Base-by-base conservation (phyloP, 768 basidiomycete genomes). In the Plicaturopsis crispa region DNA sequence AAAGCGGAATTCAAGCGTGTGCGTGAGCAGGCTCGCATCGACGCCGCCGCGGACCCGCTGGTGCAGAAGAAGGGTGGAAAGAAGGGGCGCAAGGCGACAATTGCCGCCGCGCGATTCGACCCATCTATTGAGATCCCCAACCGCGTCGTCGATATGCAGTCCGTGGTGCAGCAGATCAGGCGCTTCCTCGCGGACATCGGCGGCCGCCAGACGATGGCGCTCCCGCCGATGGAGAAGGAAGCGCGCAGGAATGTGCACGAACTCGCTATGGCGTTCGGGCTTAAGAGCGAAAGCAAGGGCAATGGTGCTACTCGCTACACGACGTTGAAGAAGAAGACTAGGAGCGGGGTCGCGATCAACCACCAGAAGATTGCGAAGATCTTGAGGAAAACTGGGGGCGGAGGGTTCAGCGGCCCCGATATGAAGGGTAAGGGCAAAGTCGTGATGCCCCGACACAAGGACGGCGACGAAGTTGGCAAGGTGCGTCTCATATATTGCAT, bases 381-480 rank as follows among this genome's bases (percentile, higher is more conserved):
- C 41, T 47, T 63, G 46, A 53, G 53, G 44, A 51, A 48, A 20
- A 51, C 45, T 22, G 52, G 58, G 30, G 60, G 51, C 34, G 59
- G 57, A 48, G 55, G 47, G 28, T 37, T 33, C 28, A 35, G 55
- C 55, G 44, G 48, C 48, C 16, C 26, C 42, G 16, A 45, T 35
- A 33, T 41, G 33, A 40, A 54, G 39, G 24, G 55, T 31, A 26
- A 43, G 14, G 35, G 41, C 19, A 33, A 32, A 41, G 40, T 17
- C 33, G 45, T 19, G 28, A 50, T 67, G 41, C 72, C 76, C 14
- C 64, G 63, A 41, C 84, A 84, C 38, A 67, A 62, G 33, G 92
- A 96, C 23, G 92, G 92, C 19, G 90, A 93, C 36, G 80, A 81
- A 46, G 89, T 96, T 33, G 92, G 92, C 12, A 82, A 82, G 67